Percentiles rank a stretch among this genome's conserved stretches.
Evolutionary conservation across 345 rosid genomes (phyloP).

Genomic region (Clausena lansium): DNA sequence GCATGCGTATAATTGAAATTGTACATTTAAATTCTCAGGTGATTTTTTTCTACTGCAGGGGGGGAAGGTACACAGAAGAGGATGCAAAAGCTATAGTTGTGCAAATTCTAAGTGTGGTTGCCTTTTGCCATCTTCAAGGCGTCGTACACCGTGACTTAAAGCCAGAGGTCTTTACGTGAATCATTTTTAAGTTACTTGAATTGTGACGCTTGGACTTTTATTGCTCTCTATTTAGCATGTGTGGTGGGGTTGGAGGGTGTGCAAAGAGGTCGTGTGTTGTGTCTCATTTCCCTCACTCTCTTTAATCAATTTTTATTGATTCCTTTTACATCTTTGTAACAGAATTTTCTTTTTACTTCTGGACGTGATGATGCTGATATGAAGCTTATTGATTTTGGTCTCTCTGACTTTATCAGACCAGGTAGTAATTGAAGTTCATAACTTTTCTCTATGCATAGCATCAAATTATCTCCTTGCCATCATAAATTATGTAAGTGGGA

Average conservation of each 20-base stretch:
- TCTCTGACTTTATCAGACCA: slow-evolving; percentile 78
- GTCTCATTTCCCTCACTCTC: background rate
- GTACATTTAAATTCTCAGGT: slow-evolving; percentile 1
- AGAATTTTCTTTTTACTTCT: slow-evolving; percentile 77
- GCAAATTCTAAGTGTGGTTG: slow-evolving; percentile 72
- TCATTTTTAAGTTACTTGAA: background rate
- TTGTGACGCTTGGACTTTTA: background rate
- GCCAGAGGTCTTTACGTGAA: slow-evolving; percentile 58
- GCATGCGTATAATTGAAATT: background rate
- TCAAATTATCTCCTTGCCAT: background rate
- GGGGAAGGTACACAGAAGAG: slow-evolving; percentile 78
- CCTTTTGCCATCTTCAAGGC: slow-evolving; percentile 93
- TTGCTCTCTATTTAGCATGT: background rate
- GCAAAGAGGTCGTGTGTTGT: background rate
- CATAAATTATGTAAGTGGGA: background rate
- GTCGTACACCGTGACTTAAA: slow-evolving; percentile 83
- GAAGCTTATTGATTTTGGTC: slow-evolving; percentile 86
- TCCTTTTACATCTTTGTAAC: slow-evolving; percentile 20
- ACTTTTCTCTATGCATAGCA: background rate
- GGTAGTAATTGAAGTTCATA: slow-evolving; percentile 37
- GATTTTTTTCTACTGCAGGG: slow-evolving; percentile 37
- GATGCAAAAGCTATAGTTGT: slow-evolving; percentile 71
- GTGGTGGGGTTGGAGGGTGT: background rate
- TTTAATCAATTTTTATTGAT: slow-evolving; percentile 16
- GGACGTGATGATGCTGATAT: slow-evolving; percentile 61